Base-by-base conservation (phyloP, 805 yeast species). In the Zygoascus biomembranicola region DNA sequence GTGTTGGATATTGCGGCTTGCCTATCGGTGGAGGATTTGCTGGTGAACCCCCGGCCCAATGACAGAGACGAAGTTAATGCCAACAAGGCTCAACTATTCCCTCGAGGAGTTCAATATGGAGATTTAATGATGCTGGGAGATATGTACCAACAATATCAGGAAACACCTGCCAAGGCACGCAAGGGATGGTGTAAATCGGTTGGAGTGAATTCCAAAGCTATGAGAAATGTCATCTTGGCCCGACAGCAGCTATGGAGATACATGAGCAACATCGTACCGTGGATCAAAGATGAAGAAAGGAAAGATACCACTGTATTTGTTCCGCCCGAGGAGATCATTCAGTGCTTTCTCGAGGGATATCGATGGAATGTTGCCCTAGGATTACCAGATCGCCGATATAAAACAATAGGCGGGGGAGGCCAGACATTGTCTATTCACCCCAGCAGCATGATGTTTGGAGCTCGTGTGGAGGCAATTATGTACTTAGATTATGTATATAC, bases 401-500 rank as follows among this genome's bases (percentile, higher is more conserved):
- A 95, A 64, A 90, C 98, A 0, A 84, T 90, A 6, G 73, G 84
- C 31, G 62, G 59, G 41, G 80, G 86, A 1, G 96, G 96, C 26
- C 97, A 89, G 67, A 73, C 87, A 32, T 81, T 92, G 47, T 82
- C 94, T 49, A 81, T 92, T 10, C 98, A 92, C 65, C 98, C 98
- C 0, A 86, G 96, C 0, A 88, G 96, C 0, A 71, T 87, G 67
- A 71, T 94, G 43, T 94, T 92, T 69, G 96, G 97, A 6, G 78
- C 79, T 59, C 78, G 80, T 59, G 75, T 82, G 46, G 96, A 92
- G 59, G 96, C 95, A 0, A 82, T 94, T 52, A 84, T 94, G 95
- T 94, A 89, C 72, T 82, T 90, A 39, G 99, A 94, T 69, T 90
- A 87, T 66, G 97, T 94, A 14, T 92, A 79, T 66, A 94, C 99